These are phyloP conservation scores for Tetrapisispora iriomotensis DNA, from an alignment of 805 yeast species.

Conservation along the genomic window DNA sequence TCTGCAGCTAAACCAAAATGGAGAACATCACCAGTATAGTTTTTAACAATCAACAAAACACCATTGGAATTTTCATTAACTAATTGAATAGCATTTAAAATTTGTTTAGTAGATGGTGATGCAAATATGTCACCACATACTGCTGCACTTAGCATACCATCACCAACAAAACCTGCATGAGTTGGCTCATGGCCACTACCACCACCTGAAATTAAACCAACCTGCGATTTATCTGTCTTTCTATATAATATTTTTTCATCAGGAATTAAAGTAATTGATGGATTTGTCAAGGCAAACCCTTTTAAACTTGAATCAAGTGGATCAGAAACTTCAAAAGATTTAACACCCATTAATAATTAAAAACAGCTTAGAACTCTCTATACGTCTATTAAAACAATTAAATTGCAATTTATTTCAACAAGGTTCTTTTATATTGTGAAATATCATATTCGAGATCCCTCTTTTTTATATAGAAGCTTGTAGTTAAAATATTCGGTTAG, in stretches of 20 bases:
- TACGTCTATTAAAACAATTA: too few relatives aligned
- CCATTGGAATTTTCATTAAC: constrained; percentile 37
- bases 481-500: too few relatives aligned
- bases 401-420: too few relatives aligned
- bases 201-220: constrained; percentile 78
- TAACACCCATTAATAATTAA: constrained; percentile 11
- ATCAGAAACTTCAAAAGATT: constrained; percentile 33
- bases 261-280: constrained; percentile 29
- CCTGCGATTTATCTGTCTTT: constrained; percentile 36
- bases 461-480: too few relatives aligned
- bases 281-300: constrained; percentile 32
- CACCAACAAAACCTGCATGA: constrained; percentile 86
- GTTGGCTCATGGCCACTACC: constrained; percentile 96
- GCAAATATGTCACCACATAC: constrained; percentile 91
- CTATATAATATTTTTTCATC: constrained; percentile 33
- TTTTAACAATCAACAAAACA: constrained; percentile 71
- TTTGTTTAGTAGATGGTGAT: constrained; percentile 88
- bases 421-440: too few relatives aligned
- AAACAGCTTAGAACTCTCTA: too few relatives aligned
- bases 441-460: too few relatives aligned
- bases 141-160: constrained; percentile 74
- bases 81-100: constrained; percentile 50
- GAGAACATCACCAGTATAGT: constrained; percentile 88
- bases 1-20: constrained; percentile 91
- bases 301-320: constrained; percentile 31